A percentile compares a stretch with the other conserved stretches of the same genome.
These are phyloP conservation scores for Cicer arietinum DNA, from an alignment of 306 rosid species.

Conservation along the genomic window DNA sequence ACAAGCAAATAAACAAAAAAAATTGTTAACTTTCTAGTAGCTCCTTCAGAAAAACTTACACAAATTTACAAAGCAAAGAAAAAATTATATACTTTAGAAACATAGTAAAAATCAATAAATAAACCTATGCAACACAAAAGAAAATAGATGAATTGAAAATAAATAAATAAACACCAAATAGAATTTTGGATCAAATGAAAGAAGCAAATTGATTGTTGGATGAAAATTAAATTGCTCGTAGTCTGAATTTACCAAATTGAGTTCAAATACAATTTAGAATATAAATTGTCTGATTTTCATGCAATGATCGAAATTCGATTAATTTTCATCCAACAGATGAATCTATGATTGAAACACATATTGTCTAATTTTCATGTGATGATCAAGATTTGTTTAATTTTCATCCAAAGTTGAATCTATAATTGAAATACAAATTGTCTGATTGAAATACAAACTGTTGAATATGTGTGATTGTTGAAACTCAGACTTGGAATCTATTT, in stretches of 20 bases:
- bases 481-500: neutral
- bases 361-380: too few species aligned
- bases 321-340: neutral
- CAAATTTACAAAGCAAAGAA: neutral
- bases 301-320: too few species aligned
- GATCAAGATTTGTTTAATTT: too few species aligned
- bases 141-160: conserved; percentile 1
- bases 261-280: too few species aligned
- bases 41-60: conserved; percentile 5
- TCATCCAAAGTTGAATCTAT: too few species aligned
- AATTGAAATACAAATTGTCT: too few species aligned
- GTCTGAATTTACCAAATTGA: neutral
- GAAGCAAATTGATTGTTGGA: neutral
- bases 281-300: too few species aligned
- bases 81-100: neutral
- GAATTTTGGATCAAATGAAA: neutral
- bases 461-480: neutral
- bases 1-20: conserved; percentile 1
- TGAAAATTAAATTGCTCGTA: neutral
- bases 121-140: conserved; percentile 10
- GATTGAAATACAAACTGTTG: too few species aligned
- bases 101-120: conserved; percentile 19
- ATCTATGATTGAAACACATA: neutral
- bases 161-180: neutral
- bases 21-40: neutral